A percentile compares a stretch with the other conserved stretches of the same genome.
phyloP scores from a whole-genome alignment of 176 grass and related monocot species.

The Rhynchospora breviuscula region DNA sequence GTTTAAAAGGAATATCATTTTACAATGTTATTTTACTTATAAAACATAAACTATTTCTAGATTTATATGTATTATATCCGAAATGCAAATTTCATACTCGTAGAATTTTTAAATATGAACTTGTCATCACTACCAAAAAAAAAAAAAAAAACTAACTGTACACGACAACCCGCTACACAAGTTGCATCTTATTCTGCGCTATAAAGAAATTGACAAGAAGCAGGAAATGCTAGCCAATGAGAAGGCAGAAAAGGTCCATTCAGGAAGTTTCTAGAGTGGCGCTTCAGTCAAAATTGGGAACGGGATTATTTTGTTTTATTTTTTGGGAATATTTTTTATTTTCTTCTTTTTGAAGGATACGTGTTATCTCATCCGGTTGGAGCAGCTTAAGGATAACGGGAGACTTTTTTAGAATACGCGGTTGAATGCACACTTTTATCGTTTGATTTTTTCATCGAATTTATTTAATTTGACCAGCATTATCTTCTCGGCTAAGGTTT shows the following conservation, averaged over 20 bases:
- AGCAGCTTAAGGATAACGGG: not conserved
- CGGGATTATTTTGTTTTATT: not conserved
- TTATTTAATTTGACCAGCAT: not conserved
- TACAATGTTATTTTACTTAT: too few relatives aligned
- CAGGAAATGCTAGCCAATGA: not conserved
- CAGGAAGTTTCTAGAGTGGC: not conserved
- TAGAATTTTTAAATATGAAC: too few relatives aligned
- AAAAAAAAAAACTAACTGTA: too few relatives aligned
- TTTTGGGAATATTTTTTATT: too few relatives aligned
- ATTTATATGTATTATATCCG: too few relatives aligned
- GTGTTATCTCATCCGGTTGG: not conserved
- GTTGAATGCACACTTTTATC: not conserved
- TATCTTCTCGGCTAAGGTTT: not conserved
- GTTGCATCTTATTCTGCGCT: too few relatives aligned
- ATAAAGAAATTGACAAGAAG: not conserved
- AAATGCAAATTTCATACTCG: too few relatives aligned
- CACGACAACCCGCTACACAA: too few relatives aligned
- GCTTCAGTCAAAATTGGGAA: not conserved
- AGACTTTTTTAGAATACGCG: not conserved
- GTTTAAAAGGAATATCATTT: too few relatives aligned
- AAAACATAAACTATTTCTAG: too few relatives aligned
- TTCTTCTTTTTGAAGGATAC: not conserved
- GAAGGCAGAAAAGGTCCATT: not conserved
- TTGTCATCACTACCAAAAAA: too few relatives aligned
- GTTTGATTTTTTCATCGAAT: not conserved